A percentile compares a stretch with the other conserved stretches of the same genome.
Evolutionary conservation across 352 stramenopile genomes (phyloP).

Genomic region (Globisporangium polare): DNA sequence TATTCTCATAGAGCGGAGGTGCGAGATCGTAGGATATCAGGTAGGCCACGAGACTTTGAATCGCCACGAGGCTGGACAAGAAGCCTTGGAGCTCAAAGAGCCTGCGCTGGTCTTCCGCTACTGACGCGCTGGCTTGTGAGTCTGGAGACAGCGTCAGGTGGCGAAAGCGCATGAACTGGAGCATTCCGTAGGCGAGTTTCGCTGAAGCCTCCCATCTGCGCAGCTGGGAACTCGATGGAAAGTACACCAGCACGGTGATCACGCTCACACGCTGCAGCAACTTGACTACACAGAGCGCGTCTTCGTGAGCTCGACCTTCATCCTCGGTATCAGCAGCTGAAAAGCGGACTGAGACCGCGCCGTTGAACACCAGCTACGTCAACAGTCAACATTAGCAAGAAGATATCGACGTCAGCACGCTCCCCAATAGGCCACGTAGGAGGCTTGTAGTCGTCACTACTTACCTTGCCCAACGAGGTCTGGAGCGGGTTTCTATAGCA

Average conservation of each 20-base stretch:
- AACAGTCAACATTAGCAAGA: not conserved
- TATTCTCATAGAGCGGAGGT: constrained; percentile 33
- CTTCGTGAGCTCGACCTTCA: not conserved
- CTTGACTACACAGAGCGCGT: constrained; percentile 14
- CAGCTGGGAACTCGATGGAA: constrained; percentile 22
- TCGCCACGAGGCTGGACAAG: constrained; percentile 13
- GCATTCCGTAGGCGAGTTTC: constrained; percentile 30
- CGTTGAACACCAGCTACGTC: constrained; percentile 37
- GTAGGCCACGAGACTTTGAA: constrained; percentile 39
- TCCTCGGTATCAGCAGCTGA: not conserved
- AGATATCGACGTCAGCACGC: not conserved
- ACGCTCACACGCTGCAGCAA: constrained; percentile 29
- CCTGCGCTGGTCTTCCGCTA: not conserved
- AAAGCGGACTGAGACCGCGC: constrained; percentile 11
- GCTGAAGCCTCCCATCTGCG: constrained; percentile 34
- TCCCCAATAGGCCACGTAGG: too few species aligned
- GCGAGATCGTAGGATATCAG: constrained; percentile 23
- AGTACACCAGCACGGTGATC: constrained; percentile 41
- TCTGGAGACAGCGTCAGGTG: constrained; percentile 13
- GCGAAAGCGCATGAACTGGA: constrained; percentile 33
- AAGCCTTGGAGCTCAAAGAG: not conserved
- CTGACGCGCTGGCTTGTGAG: not conserved
- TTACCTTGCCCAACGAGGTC: constrained; percentile 46
- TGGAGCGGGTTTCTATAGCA: constrained; percentile 16
- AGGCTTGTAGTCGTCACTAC: not conserved